Evolutionary conservation across 306 rosid genomes (phyloP), one percentile per base, ranked within the genome.

Genomic region (Quercus suber): DNA sequence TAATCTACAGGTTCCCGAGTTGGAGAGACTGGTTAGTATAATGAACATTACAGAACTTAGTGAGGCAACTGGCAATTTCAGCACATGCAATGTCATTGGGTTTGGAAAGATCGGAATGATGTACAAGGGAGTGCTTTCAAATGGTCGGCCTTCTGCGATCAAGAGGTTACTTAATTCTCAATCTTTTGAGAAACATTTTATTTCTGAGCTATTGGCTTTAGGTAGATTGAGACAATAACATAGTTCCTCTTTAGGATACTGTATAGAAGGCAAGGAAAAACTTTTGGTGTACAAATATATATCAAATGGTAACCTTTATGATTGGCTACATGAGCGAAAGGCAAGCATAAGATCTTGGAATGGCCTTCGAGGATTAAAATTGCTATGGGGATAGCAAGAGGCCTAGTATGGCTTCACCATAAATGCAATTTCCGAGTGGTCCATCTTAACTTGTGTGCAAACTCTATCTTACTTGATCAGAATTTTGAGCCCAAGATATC

Each of bases 401-500:
- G 52, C 52, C 15, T 45, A 45, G 52, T 1, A 45, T 11, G 15
- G 52, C 15, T 45, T 45, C 52, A 45, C 52, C 52, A 45, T 45
- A 0, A 45, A 0, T 45, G 52, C 52, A 45, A 45, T 11, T 45
- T 45, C 15, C 0, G 4, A 2, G 14, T 45, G 1, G 52, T 45
- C 52, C 52, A 45, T 45, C 52, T 45, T 2, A 45, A 45, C 52
- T 45, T 12, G 52, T 0, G 52, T 45, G 3, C 52, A 45, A 20
- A 33, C 19, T 11, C 65, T 28, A 27, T 79, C 21, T 63, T 73
- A 21, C 55, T 79, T 5, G 73, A 71, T 79, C 73, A 49, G 1
- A 37, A 49, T 6, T 73, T 72, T 17, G 67, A 61, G 15, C 78
- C 82, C 49, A 49, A 60, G 14, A 52, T 79, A 51, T 79, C 82